phyloP scores from a whole-genome alignment of 306 rosid species.

The Sesbania bispinosa region DNA sequence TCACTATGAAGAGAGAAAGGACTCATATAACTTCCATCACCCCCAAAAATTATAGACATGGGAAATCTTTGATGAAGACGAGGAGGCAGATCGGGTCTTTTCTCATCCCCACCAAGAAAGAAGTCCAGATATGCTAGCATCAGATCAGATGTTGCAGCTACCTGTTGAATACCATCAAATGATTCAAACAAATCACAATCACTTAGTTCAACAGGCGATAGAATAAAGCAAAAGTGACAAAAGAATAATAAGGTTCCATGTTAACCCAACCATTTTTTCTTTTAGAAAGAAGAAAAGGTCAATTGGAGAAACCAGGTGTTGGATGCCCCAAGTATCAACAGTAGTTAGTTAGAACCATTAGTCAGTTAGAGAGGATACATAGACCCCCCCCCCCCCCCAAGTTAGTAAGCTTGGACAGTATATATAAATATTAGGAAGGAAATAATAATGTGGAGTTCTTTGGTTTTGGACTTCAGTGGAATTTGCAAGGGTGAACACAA shows the following conservation, averaged over 20 bases:
- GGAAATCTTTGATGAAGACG: slow-evolving; percentile 83
- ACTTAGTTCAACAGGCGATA: not conserved
- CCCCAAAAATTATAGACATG: slow-evolving; percentile 80
- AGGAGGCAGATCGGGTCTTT: slow-evolving; percentile 77
- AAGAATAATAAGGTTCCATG: not conserved
- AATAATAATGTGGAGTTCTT: not conserved
- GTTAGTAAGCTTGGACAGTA: not conserved
- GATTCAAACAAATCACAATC: slow-evolving; percentile 9
- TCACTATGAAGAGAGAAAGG: slow-evolving; percentile 84
- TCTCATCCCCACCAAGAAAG: slow-evolving; percentile 97
- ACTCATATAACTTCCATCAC: slow-evolving; percentile 92
- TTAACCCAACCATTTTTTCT: not conserved
- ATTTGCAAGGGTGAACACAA: not conserved
- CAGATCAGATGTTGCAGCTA: slow-evolving; percentile 84
- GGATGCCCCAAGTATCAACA: not conserved
- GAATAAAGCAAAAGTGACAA: not conserved
- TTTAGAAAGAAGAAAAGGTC: not conserved
- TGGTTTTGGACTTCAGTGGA: not conserved
- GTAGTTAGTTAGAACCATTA: not conserved
- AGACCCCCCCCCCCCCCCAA: too few relatives aligned
- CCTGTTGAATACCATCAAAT: slow-evolving; percentile 39
- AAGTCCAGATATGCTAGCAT: slow-evolving; percentile 93
- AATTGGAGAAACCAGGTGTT: not conserved
- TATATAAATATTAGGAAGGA: not conserved
- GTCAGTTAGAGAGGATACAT: not conserved